Conservation (phyloP, 2,329 filamentous ascomycete species). For the Ophiostoma sp. region DNA sequence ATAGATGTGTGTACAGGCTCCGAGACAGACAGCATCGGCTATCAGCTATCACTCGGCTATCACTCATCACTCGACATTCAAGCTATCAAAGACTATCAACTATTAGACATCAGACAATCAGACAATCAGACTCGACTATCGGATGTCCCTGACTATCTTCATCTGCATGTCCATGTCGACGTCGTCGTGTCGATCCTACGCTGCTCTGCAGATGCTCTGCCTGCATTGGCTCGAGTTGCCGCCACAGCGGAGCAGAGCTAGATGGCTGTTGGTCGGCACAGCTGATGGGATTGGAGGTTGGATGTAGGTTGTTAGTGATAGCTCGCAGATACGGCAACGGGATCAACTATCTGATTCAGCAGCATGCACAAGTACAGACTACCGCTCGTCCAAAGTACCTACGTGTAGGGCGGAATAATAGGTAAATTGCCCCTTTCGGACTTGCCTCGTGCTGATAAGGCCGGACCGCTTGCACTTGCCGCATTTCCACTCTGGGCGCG, state of each 20-base stretch:
- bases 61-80: not conserved
- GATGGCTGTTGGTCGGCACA: not conserved
- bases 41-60: not conserved
- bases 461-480: conserved; percentile 3
- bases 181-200: not conserved
- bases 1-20: no score
- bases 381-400: not conserved
- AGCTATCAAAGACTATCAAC: not conserved
- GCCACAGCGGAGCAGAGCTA: not conserved
- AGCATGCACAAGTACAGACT: not conserved
- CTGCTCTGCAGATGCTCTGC: not conserved
- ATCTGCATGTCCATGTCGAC: no score
- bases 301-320: no score
- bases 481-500: not conserved
- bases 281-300: no score
- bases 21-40: not conserved
- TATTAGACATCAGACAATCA: not conserved
- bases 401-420: not conserved
- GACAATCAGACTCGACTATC: not conserved
- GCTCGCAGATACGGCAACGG: not conserved
- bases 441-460: conserved; percentile 6
- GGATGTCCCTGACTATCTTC: not conserved
- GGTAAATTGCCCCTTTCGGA: conserved; percentile 5
- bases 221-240: not conserved
- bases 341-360: not conserved